phyloP scores from a whole-genome alignment of 768 basidiomycete species.

The Leucocoprinus birnbaumii region DNA sequence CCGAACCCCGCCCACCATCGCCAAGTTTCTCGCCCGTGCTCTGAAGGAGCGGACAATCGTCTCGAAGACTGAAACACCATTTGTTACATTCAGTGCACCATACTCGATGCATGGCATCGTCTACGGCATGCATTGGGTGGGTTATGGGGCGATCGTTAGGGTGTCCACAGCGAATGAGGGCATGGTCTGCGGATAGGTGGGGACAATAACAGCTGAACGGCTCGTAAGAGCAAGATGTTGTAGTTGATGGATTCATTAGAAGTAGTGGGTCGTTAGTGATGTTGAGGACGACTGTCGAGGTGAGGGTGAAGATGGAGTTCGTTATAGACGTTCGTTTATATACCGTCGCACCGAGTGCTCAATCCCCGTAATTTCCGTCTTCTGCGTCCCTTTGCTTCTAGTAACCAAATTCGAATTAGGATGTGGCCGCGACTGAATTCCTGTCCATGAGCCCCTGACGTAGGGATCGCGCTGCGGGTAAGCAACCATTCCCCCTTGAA shows the following conservation, averaged over 20 bases:
- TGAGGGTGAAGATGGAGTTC: not conserved
- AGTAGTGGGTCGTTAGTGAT: too few relatives aligned
- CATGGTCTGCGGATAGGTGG: slow-evolving; percentile 18
- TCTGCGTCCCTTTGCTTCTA: not conserved
- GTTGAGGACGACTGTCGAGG: too few relatives aligned
- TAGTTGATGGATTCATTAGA: slow-evolving; percentile 5
- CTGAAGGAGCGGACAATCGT: slow-evolving; percentile 7
- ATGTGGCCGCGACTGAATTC: not conserved
- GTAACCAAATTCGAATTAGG: slow-evolving; percentile 3
- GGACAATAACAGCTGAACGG: slow-evolving; percentile 16
- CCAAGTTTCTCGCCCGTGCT: not conserved
- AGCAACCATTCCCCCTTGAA: slow-evolving; percentile 3
- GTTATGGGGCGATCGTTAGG: slow-evolving; percentile 20
- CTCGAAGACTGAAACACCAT: slow-evolving; percentile 20
- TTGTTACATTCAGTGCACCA: slow-evolving; percentile 26
- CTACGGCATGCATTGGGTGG: slow-evolving; percentile 20
- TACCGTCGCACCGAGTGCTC: not conserved
- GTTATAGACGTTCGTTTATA: not conserved
- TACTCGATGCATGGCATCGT: slow-evolving; percentile 26
- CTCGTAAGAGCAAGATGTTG: slow-evolving; percentile 14
- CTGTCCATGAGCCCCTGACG: slow-evolving; percentile 6
- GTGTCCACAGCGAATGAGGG: slow-evolving; percentile 25
- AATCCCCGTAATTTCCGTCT: not conserved
- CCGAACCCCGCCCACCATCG: not conserved
- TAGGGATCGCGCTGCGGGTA: slow-evolving; percentile 7